Conservation (phyloP, 1,284 basidiomycete genomes). For the Cutaneotrichosporon dermatis region DNA sequence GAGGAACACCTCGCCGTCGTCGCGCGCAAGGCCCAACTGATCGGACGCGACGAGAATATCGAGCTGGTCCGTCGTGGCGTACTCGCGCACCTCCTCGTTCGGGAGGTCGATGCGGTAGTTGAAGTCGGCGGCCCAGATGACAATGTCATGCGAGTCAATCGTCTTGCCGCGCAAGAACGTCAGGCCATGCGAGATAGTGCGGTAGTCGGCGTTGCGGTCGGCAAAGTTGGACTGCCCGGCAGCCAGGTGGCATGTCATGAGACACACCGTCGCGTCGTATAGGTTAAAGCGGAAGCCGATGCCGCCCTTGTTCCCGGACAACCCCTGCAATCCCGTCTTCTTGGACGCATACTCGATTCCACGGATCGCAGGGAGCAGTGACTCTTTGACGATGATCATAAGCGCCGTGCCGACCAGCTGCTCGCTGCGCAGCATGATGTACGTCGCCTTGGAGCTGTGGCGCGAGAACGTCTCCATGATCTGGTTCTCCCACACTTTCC, state of each 20-base stretch:
- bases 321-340: slow-evolving; percentile 95
- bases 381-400: slow-evolving; percentile 74
- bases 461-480: slow-evolving; percentile 73
- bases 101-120: slow-evolving; percentile 91
- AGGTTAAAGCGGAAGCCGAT: slow-evolving; percentile 89
- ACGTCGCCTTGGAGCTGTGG: slow-evolving; percentile 62
- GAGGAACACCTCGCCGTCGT: slow-evolving; percentile 65
- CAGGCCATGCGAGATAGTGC: slow-evolving; percentile 75
- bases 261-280: slow-evolving; percentile 86
- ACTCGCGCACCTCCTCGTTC: slow-evolving; percentile 69
- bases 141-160: slow-evolving; percentile 78
- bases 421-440: slow-evolving; percentile 84
- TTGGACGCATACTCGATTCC: slow-evolving; percentile 87
- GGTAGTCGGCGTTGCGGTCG: slow-evolving; percentile 89
- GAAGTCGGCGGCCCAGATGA: slow-evolving; percentile 88
- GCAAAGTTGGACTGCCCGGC: slow-evolving; percentile 85
- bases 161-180: slow-evolving; percentile 85
- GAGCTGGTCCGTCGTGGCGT: slow-evolving; percentile 63
- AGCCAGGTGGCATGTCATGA: slow-evolving; percentile 85
- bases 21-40: slow-evolving; percentile 72
- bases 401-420: slow-evolving; percentile 93
- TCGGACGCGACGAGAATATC: slow-evolving; percentile 73
- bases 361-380: slow-evolving; percentile 71
- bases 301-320: slow-evolving; percentile 96
- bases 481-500: slow-evolving; percentile 78